Percentiles rank a stretch among this genome's conserved stretches.
These are phyloP conservation scores for Nicotiana sylvestris DNA, from an alignment of 257 asterid species.

Conservation along the genomic window DNA sequence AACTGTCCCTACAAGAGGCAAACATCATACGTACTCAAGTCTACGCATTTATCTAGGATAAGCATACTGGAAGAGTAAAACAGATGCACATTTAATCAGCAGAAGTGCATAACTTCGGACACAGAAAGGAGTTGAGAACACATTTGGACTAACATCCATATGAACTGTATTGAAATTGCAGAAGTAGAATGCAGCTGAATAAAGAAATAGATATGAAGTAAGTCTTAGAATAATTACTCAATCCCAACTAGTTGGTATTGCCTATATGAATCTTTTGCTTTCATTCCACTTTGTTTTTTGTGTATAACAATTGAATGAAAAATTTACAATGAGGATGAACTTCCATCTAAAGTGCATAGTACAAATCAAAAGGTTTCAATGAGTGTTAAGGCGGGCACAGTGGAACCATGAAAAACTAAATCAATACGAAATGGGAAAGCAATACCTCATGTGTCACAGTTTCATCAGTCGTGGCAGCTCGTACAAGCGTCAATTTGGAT, in stretches of 20 bases:
- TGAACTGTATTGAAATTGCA: neutral
- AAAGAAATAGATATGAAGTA: neutral
- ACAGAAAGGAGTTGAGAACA: neutral
- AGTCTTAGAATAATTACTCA: neutral
- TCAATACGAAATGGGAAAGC: neutral
- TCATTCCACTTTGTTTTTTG: neutral
- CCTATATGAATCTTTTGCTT: neutral
- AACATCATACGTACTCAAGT: neutral
- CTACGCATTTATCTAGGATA: neutral
- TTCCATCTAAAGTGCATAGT: neutral
- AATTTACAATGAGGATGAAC: neutral
- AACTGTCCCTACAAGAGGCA: slow-evolving; percentile 19
- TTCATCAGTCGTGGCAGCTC: slow-evolving; percentile 37
- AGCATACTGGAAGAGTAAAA: neutral
- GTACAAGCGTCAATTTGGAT: slow-evolving; percentile 53
- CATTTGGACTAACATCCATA: neutral
- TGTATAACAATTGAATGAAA: neutral
- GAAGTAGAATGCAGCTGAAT: neutral
- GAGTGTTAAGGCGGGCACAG: neutral
- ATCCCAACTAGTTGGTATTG: neutral
- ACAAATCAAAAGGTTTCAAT: neutral
- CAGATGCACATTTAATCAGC: neutral
- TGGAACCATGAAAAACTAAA: neutral
- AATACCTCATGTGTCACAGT: slow-evolving; percentile 57
- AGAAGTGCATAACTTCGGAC: neutral